phyloP scores from a whole-genome alignment of 2,329 filamentous ascomycete species.

The Xylaria polymorpha region DNA sequence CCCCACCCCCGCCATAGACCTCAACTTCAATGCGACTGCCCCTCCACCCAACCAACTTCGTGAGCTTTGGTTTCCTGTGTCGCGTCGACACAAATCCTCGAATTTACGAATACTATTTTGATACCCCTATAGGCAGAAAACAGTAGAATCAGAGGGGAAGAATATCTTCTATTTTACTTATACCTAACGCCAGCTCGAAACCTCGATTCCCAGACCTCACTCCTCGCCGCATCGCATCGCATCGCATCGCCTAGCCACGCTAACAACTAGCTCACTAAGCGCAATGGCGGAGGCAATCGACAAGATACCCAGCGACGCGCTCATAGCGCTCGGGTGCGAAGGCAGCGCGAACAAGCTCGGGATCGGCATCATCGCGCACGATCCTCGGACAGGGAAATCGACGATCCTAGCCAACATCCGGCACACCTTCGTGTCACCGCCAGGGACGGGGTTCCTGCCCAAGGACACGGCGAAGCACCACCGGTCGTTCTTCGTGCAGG shows the following conservation, averaged over 20 bases:
- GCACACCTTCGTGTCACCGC: slow-evolving; percentile 91
- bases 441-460: slow-evolving; percentile 92
- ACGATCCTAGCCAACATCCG: slow-evolving; percentile 91
- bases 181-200: not conserved
- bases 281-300: slow-evolving; percentile 20
- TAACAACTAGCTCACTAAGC: not conserved
- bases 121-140: not conserved
- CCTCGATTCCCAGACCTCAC: not conserved
- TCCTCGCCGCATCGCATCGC: slow-evolving; percentile 2
- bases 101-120: not conserved
- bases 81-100: not conserved
- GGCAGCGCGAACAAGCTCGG: slow-evolving; percentile 98
- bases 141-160: not conserved
- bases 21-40: slow-evolving; percentile 27
- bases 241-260: not conserved
- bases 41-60: slow-evolving; percentile 31
- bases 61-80: slow-evolving; percentile 2
- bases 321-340: slow-evolving; percentile 74
- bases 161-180: not conserved
- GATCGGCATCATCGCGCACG: slow-evolving; percentile 89
- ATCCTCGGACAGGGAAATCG: slow-evolving; percentile 64
- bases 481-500: slow-evolving; percentile 81
- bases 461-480: slow-evolving; percentile 97
- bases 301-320: slow-evolving; percentile 40
- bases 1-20: slow-evolving; percentile 37